These are phyloP conservation scores for Aureobasidium zeae DNA, from an alignment of 2,329 filamentous ascomycete species.

Conservation along the genomic window DNA sequence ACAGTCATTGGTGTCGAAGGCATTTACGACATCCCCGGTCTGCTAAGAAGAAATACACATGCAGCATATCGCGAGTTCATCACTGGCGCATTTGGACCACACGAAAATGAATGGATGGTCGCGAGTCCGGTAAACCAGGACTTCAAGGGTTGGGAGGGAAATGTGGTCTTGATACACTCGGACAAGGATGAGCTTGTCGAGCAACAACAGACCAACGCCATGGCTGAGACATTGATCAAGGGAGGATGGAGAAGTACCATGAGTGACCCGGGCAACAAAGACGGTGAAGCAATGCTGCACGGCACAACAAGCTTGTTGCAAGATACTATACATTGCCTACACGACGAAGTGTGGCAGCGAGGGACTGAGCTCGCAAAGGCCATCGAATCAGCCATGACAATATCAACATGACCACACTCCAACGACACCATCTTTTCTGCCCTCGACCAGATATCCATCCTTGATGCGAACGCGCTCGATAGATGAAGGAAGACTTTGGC, in stretches of 20 bases:
- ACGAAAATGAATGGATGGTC: conserved; percentile 41
- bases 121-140: conserved; percentile 45
- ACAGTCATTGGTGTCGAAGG: conserved; percentile 55
- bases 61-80: conserved; percentile 50
- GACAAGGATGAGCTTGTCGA: conserved; percentile 42
- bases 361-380: conserved; percentile 1
- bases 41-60: conserved; percentile 42
- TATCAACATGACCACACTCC: conserved; percentile 75
- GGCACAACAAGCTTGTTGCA: too few relatives aligned
- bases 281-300: not conserved
- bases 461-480: conserved; percentile 84
- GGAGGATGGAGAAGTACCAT: not conserved
- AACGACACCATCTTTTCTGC: conserved; percentile 75
- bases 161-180: conserved; percentile 39
- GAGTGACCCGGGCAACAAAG: not conserved
- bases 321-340: conserved; percentile 1
- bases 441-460: conserved; percentile 90
- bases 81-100: conserved; percentile 33
- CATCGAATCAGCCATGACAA: too few relatives aligned
- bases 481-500: conserved; percentile 43
- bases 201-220: conserved; percentile 48
- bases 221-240: conserved; percentile 41
- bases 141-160: conserved; percentile 36
- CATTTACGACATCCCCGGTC: conserved; percentile 54
- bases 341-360: conserved; percentile 6